Conservation (phyloP, 129 eudicot species). For the Mikania micrantha region DNA sequence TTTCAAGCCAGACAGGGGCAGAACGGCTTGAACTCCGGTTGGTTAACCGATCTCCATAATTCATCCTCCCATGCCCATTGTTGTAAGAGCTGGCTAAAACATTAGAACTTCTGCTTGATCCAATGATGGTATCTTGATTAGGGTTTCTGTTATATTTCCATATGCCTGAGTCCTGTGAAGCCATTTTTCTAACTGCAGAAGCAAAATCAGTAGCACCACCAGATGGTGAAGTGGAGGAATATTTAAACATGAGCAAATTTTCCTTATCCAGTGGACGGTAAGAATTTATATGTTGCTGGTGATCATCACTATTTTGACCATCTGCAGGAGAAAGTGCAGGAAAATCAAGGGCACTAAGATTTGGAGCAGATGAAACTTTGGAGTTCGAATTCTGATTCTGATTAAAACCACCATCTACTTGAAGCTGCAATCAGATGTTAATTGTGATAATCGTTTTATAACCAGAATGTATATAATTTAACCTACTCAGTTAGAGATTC, state of each 20-base stretch:
- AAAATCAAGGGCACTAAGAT: constrained; percentile 54
- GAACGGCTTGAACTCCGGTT: constrained; percentile 49
- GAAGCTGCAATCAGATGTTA: constrained; percentile 49
- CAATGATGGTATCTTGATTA: constrained; percentile 48
- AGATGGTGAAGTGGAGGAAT: constrained; percentile 51
- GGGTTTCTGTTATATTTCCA: constrained; percentile 80
- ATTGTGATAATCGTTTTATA: not conserved
- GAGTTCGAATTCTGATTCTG: constrained; percentile 52
- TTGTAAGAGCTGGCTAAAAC: constrained; percentile 56
- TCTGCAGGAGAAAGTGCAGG: constrained; percentile 60
- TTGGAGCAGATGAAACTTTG: constrained; percentile 65
- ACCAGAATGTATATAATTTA: not conserved
- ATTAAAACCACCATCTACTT: constrained; percentile 58
- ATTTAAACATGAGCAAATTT: constrained; percentile 40
- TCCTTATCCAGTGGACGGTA: constrained; percentile 53
- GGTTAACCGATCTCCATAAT: constrained; percentile 51
- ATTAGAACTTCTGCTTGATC: constrained; percentile 77
- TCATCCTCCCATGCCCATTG: constrained; percentile 48
- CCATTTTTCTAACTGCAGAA: constrained; percentile 79
- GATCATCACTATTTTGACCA: constrained; percentile 42
- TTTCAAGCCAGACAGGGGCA: constrained; percentile 85
- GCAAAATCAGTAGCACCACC: constrained; percentile 81
- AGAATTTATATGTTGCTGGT: constrained; percentile 45
- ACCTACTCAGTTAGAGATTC: not conserved
- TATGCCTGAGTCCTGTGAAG: constrained; percentile 60